Evolutionary conservation across 2,329 filamentous ascomycete genomes (phyloP), one percentile per base, ranked within the genome.

Genomic region (Mycocentrospora acerina): DNA sequence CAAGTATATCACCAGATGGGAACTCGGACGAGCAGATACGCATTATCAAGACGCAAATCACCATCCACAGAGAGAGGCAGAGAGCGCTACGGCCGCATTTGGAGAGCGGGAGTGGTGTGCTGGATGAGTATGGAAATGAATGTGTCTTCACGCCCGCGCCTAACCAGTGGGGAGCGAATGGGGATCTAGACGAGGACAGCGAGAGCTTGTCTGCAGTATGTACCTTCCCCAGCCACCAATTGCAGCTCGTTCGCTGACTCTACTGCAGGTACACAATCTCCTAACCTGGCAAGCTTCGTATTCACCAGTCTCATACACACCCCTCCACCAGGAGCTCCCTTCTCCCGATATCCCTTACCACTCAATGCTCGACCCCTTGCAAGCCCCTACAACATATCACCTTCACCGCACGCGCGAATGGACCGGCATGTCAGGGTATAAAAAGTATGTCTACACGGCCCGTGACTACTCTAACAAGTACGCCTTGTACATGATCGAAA

Each of bases 391-490:
- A 1, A 67, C 62, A 14, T 66, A 63, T 38, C 60, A 66, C 31
- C 54, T 67, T 8, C 61, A 67, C 47, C 62, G 63, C n/a, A 66
- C 61, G 19, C 58, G 63, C 25, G 63, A 67, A 44, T 66, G 61
- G 63, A 60, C 59, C 7, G 55, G 57, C 11, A 58, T 55, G 4
- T 63, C 61, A 3, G 61, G 59, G 26, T 55, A 49, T 42, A 53
- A 56, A 37, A 64, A 64, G 35, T 67, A 62, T 43, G 57, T 67
- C 32, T 67, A 67, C 47, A 61, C 51, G 14, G 63, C 61, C 7
- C 63, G 63, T 22, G 63, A 67, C 34, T 57, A 58, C 43, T 63
- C 60, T 4, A 61, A 66, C 40, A 63, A 60, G 22, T 67, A 62
- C 35, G 54, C 62, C 2, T 47, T 67, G 31, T 67, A 67, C 42